Evolutionary conservation across 2,329 filamentous ascomycete species (phyloP), one percentile per base, ranked within the genome.

Genomic region (Ciborinia camelliae): DNA sequence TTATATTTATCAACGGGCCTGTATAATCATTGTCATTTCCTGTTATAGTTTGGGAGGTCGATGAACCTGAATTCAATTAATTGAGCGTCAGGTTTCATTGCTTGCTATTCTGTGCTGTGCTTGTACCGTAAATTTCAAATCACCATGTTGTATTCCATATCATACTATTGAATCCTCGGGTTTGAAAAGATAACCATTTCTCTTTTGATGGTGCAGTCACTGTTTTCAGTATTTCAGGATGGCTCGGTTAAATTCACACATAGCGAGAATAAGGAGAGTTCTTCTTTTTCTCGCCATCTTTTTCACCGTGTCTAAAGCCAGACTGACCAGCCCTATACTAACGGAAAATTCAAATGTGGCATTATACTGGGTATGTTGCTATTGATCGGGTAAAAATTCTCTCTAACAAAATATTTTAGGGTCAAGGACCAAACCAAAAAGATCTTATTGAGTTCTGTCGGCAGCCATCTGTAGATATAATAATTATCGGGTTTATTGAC

Each of bases 401-500:
- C 62, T 62, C 66, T 43, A 68, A 62, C 41, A 15, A 10, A 32
- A 28, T 8, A 20, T 35, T 14, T n/a, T 64, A 80, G 78, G 78
- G 79, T 39, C 74, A 78, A 75, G 79, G 78, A 62, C 69, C 74
- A 1, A 71, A 75, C 55, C 77, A 80, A 67, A 63, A 71, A 26
- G 67, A 70, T 23, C 72, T 81, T 30, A 66, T 70, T 15, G 67
- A 72, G 3, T 79, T 77, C 68, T 80, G 78, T 67, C 71, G 77
- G 39, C 72, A 77, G 41, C 67, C 76, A 0, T 71, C 70, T 26
- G 75, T 80, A 57, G 79, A 80, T 63, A 74, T 80, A 18, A 80
- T 81, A 65, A 72, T 79, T n/a, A 71, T 81, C 7, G 78, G 75
- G 1, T 81, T 80, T 68, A 74, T 80, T 14, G 69, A 78, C 62